Percentiles rank a stretch among this genome's conserved stretches.
Conservation (phyloP, 768 basidiomycete genomes). For the Chalciporus pseudorubinellus region DNA sequence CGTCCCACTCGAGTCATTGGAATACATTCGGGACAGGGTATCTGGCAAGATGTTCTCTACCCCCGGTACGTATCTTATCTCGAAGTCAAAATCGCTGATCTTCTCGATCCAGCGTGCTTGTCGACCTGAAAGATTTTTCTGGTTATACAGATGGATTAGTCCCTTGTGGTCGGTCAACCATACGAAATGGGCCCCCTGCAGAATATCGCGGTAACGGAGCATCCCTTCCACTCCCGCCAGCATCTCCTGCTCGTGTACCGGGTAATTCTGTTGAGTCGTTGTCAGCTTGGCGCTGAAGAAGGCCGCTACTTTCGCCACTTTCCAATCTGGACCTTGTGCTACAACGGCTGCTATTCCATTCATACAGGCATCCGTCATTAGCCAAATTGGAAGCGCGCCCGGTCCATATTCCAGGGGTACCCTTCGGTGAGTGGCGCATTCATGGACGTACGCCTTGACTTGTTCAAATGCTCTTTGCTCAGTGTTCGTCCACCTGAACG, state of each 20-base stretch:
- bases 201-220: conserved; percentile 26
- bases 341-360: not conserved
- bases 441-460: not conserved
- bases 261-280: conserved; percentile 38
- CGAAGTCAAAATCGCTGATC: conserved; percentile 30
- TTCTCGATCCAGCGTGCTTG: conserved; percentile 41
- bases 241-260: conserved; percentile 31
- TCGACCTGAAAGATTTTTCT: conserved; percentile 32
- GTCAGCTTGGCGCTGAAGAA: conserved; percentile 29
- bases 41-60: conserved; percentile 26
- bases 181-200: conserved; percentile 30
- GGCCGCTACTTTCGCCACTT: not conserved
- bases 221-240: conserved; percentile 36
- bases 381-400: not conserved
- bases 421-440: not conserved
- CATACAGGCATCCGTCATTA: not conserved
- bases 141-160: conserved; percentile 29
- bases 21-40: conserved; percentile 20
- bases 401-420: not conserved
- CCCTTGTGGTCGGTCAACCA: conserved; percentile 31
- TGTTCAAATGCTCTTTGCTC: not conserved
- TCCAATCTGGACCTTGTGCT: not conserved
- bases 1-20: not conserved
- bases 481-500: not conserved
- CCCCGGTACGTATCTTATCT: conserved; percentile 28